Base-by-base conservation (phyloP, 257 asterid species). In the Osmanthus fragrans region DNA sequence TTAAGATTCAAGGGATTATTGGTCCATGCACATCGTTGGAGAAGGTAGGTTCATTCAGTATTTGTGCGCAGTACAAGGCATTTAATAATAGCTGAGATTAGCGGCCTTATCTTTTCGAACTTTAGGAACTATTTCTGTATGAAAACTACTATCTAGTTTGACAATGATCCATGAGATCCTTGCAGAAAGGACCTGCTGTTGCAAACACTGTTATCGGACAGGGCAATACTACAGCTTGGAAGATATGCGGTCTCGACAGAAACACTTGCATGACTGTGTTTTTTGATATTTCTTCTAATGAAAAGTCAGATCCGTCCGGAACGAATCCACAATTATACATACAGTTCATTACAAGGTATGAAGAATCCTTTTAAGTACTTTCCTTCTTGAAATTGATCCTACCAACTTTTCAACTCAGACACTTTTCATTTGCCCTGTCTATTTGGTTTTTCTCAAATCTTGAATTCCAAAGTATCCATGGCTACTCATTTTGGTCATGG, bases 181-280 rank as follows among this genome's bases (percentile, higher is more conserved):
- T 86, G 91, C 98, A 96, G 99, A 96, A 96, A 93, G 98, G 98
- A 76, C 94, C 99, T 79, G 88, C 97, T 75, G 97, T 95, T 83
- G 88, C 99, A 66, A 90, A 58, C 92, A 86, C 97, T 32, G 91
- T 85, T 78, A 87, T 88, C 25, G 98, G 99, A 42, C 91, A 96
- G 84, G 99, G 99, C 74, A 96, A 93, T 81, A 96, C 97, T 78
- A 92, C 97, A 75, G 94, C 97, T 64, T 96, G 99, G 99, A 96
- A 91, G 92, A 82, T 96, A 91, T 93, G 99, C 82, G 94, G 99
- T 84, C 93, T 96, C 39, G 98, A 96, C 84, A 96, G 79, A 85
- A 88, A 79, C 82, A 93, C 97, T 75, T 90, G 98, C 83, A 85
- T 96, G 82, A 96, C 99, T 75, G 91, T 96, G 74, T 89, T 96